Percentiles rank a stretch among this genome's conserved stretches.
These are phyloP conservation scores for Boletus eberwhitei DNA, from an alignment of 768 basidiomycete species.

Conservation along the genomic window DNA sequence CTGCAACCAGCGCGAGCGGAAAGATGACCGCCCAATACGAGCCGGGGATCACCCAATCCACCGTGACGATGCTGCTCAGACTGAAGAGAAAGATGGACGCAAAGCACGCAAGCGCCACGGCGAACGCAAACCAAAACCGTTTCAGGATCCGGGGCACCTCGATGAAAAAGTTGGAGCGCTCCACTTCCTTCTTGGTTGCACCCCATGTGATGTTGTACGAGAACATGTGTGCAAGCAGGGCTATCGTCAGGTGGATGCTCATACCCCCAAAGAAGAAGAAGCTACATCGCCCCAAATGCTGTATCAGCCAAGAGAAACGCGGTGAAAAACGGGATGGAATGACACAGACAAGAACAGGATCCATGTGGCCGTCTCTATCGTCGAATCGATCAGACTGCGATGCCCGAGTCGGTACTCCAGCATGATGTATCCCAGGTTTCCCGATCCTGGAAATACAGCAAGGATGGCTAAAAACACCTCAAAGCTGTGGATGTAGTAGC, in stretches of 20 bases:
- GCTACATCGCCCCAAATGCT: constrained; percentile 5
- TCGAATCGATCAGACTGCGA: constrained; percentile 10
- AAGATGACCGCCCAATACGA: constrained; percentile 72
- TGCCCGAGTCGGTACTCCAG: constrained; percentile 70
- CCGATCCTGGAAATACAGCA: constrained; percentile 70
- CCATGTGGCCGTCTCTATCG: constrained; percentile 26
- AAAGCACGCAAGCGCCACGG: constrained; percentile 50
- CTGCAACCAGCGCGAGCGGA: constrained; percentile 67
- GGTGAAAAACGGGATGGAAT: too few species aligned
- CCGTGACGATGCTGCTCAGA: constrained; percentile 48
- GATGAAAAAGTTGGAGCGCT: constrained; percentile 85
- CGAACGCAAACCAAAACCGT: constrained; percentile 69
- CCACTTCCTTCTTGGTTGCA: constrained; percentile 77
- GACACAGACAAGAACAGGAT: constrained; percentile 36
- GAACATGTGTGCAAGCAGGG: constrained; percentile 56
- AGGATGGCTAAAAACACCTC: constrained; percentile 76
- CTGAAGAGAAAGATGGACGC: constrained; percentile 57
- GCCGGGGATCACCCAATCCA: constrained; percentile 60
- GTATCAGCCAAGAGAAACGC: neutral
- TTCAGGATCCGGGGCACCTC: constrained; percentile 83
- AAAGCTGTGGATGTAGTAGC: constrained; percentile 74
- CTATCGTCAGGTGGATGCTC: constrained; percentile 48
- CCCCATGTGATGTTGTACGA: constrained; percentile 61
- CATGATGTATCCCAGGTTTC: constrained; percentile 66
- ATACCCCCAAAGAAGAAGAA: constrained; percentile 58